Percentiles rank a stretch among this genome's conserved stretches.
Conservation (phyloP, 2,329 filamentous ascomycete genomes). For the Colletotrichum shisoi region DNA sequence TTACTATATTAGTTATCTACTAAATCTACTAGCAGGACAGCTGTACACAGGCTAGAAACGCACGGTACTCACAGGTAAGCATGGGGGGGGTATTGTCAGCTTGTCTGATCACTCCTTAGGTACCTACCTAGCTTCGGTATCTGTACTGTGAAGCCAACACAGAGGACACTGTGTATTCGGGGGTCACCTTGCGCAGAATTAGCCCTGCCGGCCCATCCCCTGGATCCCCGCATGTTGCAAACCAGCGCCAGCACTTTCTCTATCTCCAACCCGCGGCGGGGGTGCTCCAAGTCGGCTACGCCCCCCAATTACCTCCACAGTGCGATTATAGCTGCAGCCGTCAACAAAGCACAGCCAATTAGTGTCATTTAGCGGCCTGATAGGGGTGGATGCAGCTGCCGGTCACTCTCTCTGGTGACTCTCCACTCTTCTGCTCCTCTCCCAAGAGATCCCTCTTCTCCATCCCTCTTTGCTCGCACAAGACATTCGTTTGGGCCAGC, state of each 20-base stretch:
- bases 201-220: constrained; percentile 8
- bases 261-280: background rate
- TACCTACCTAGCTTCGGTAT: background rate
- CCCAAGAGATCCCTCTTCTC: constrained; percentile 30
- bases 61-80: no score
- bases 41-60: no score
- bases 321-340: constrained; percentile 26
- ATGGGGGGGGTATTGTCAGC: no score
- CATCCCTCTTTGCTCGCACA: constrained; percentile 23
- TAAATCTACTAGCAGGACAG: no score
- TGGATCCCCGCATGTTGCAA: constrained; percentile 19
- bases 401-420: constrained; percentile 1
- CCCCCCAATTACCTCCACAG: constrained; percentile 30
- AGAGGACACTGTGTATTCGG: background rate
- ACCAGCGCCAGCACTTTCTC: background rate
- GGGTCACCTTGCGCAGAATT: background rate
- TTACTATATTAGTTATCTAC: no score
- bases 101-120: no score
- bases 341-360: constrained; percentile 25
- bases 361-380: constrained; percentile 25
- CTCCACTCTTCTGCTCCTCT: constrained; percentile 25
- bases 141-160: background rate
- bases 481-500: constrained; percentile 28
- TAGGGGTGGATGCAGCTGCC: constrained; percentile 30
- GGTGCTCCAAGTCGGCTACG: background rate